Conservation (phyloP, 1,284 basidiomycete species). For the Chalciporus sp. region DNA sequence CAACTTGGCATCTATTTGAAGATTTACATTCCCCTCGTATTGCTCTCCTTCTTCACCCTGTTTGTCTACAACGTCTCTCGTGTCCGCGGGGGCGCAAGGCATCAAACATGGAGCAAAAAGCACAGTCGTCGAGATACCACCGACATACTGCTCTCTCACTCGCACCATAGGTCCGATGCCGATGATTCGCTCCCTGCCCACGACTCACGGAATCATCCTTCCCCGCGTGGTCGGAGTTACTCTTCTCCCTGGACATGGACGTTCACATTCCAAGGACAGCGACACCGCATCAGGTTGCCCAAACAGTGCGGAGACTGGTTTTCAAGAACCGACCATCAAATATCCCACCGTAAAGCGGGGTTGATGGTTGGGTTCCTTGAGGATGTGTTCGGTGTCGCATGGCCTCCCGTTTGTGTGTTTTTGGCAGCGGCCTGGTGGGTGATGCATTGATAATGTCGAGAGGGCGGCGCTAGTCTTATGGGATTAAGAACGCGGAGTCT, state of each 20-base stretch:
- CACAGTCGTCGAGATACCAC: constrained; percentile 9
- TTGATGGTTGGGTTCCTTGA: constrained; percentile 33
- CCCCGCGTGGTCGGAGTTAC: constrained; percentile 20
- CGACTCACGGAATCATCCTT: constrained; percentile 11
- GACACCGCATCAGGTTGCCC: constrained; percentile 32
- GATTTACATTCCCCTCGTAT: constrained; percentile 54
- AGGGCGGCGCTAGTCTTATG: neutral
- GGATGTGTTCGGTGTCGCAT: constrained; percentile 40
- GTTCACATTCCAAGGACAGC: constrained; percentile 31
- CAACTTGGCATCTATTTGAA: constrained; percentile 62
- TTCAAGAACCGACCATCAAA: constrained; percentile 8
- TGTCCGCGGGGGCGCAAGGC: constrained; percentile 10
- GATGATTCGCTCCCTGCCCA: constrained; percentile 14
- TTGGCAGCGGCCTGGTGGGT: constrained; percentile 31
- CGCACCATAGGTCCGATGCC: constrained; percentile 3
- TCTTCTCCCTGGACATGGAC: constrained; percentile 25
- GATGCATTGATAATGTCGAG: constrained; percentile 23
- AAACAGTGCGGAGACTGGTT: constrained; percentile 10
- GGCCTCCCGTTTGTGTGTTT: constrained; percentile 36
- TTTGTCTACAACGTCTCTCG: constrained; percentile 36
- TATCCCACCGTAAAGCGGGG: constrained; percentile 24
- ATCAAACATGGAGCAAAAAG: constrained; percentile 8
- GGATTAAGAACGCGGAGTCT: neutral
- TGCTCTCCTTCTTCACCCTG: constrained; percentile 46
- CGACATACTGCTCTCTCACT: constrained; percentile 12